Evolutionary conservation across 2,329 filamentous ascomycete species (phyloP), one percentile per base, ranked within the genome.

Genomic region (Albophoma yamanashiensis): DNA sequence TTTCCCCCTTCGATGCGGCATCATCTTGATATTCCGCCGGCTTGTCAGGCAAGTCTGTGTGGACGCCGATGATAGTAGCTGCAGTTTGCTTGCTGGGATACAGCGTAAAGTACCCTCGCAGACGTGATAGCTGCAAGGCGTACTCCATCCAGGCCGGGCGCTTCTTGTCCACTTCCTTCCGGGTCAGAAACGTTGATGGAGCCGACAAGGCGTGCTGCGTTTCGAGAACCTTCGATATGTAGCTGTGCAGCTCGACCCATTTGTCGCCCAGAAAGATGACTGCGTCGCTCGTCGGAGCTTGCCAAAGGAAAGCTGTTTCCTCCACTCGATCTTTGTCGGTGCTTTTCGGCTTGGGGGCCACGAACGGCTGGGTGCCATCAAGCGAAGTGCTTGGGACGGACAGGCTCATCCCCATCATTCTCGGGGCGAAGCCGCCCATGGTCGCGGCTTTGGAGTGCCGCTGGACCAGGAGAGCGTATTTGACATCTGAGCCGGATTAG

Each of bases 241-340:
- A 94, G 14, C 85, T 82, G 70, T 97, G 92, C 12, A 96, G 81
- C 66, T 96, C 90, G 15, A 83, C 76, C 94, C 94, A 99, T 68
- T 88, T 92, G 56, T 91, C 84, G 52, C 92, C 92, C 60, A 94
- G 86, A 70, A 93, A 88, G 12, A 99, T 79, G 14, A 87, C 84
- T 0, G 93, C 92, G 64, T 94, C 89, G 68, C 88, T 90, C 64
- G 86, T 89, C 6, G 93, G 92, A 2, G 87, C 85, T 73, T 96
- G 89, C 87, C 92, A 96, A 11, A 96, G 77, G 67, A 96, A 95
- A 0, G 89, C 79, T 0, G 82, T 81, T 57, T 6, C 71, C 67
- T 36, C 73, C 66, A 59, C 66, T 56, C 52, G 64, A 36, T 57
- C 60, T 22, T 68, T 63, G 34, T 62, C 69, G 62, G 43, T 39